phyloP scores from a whole-genome alignment of 495 filamentous ascomycete species.

The Penicillium angulare region DNA sequence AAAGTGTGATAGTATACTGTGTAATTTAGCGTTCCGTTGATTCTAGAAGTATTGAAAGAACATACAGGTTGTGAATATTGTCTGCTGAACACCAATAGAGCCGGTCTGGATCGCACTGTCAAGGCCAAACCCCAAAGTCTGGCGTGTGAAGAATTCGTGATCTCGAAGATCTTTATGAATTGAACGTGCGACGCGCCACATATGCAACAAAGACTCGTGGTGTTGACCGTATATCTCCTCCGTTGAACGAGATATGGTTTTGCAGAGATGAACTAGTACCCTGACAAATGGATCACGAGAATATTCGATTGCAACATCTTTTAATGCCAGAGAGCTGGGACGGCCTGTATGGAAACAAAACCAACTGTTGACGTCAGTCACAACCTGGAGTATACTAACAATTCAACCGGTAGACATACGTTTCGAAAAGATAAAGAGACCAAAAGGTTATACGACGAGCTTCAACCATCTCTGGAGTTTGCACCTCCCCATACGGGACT shows the following conservation, averaged over 20 bases:
- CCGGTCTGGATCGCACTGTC: conserved; percentile 31
- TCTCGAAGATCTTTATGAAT: conserved; percentile 35
- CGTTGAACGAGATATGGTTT: conserved; percentile 33
- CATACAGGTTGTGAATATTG: conserved; percentile 34
- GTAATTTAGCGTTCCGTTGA: not conserved
- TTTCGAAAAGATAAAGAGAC: conserved; percentile 43
- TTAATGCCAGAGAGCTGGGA: conserved; percentile 32
- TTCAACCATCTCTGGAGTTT: conserved; percentile 29
- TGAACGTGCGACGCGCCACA: conserved; percentile 43
- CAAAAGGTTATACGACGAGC: conserved; percentile 42
- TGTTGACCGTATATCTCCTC: conserved; percentile 39
- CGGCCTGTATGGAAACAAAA: conserved; percentile 43
- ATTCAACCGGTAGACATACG: no score
- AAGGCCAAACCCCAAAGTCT: conserved; percentile 35
- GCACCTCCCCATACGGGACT: conserved; percentile 24
- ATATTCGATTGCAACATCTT: conserved; percentile 34
- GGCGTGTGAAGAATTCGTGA: conserved; percentile 28
- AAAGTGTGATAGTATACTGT: conserved; percentile 43
- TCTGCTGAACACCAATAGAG: conserved; percentile 35
- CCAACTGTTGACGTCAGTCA: no score
- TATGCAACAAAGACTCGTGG: conserved; percentile 43
- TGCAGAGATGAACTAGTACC: conserved; percentile 29
- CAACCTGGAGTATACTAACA: no score
- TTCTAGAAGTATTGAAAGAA: not conserved
- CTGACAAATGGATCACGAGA: conserved; percentile 37